These are phyloP conservation scores for Leersia perrieri DNA, from an alignment of 176 grass and related monocot genomes.

Conservation along the genomic window DNA sequence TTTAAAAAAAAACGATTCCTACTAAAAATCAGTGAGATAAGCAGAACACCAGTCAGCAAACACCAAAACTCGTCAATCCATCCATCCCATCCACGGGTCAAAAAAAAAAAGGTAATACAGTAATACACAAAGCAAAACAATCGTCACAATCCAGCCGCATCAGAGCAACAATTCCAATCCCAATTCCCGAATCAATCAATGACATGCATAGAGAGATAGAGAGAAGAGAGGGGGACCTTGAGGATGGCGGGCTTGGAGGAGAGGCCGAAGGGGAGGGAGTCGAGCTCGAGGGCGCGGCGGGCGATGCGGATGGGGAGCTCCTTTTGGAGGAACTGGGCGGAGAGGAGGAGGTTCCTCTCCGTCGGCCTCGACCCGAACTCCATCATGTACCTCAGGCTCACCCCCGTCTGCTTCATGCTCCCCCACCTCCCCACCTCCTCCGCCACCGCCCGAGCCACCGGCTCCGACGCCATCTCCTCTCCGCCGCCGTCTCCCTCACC, in stretches of 20 bases:
- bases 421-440: conserved; percentile 87
- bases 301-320: conserved; percentile 87
- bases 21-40: neutral
- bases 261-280: conserved; percentile 69
- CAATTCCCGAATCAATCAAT: neutral
- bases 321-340: conserved; percentile 87
- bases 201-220: neutral
- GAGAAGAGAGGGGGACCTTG: conserved; percentile 46
- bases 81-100: neutral
- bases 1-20: neutral
- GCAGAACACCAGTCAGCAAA: no score
- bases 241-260: conserved; percentile 72
- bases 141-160: neutral
- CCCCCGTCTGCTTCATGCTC: conserved; percentile 88
- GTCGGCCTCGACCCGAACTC: conserved; percentile 85
- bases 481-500: neutral
- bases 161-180: neutral
- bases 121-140: no score
- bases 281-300: conserved; percentile 70
- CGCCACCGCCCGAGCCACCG: conserved; percentile 54
- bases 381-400: conserved; percentile 94
- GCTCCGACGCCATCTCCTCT: conserved; percentile 54
- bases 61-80: neutral
- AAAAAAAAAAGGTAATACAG: no score
- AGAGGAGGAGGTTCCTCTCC: conserved; percentile 66